A percentile compares a stretch with the other conserved stretches of the same genome.
Conservation (phyloP, 2,329 filamentous ascomycete species). For the Xylariales sp. region DNA sequence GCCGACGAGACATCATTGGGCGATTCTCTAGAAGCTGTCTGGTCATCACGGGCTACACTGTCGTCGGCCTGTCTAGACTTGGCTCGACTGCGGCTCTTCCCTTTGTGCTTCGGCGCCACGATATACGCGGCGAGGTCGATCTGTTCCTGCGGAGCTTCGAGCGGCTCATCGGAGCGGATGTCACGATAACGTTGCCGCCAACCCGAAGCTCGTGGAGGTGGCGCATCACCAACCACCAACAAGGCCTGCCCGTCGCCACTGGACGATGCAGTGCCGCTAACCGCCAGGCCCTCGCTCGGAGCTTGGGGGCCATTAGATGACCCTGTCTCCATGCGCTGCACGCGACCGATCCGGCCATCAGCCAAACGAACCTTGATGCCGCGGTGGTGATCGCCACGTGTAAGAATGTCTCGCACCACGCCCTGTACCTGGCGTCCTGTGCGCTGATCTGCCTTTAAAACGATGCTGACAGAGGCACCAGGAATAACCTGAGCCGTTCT, state of each 20-base stretch:
- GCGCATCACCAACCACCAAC: slow-evolving; percentile 6
- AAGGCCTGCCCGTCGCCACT: neutral
- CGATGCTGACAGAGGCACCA: slow-evolving; percentile 64
- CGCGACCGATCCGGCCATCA: slow-evolving; percentile 68
- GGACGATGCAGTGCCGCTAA: too few relatives aligned
- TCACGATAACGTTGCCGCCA: slow-evolving; percentile 23
- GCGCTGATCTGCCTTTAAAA: slow-evolving; percentile 71
- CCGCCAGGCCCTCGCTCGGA: slow-evolving; percentile 13
- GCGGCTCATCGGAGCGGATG: slow-evolving; percentile 30
- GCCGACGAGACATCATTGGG: slow-evolving; percentile 22
- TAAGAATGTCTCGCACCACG: slow-evolving; percentile 62
- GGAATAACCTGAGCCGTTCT: slow-evolving; percentile 49
- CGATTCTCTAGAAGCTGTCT: slow-evolving; percentile 9
- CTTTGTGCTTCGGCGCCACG: slow-evolving; percentile 29
- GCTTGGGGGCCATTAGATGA: neutral
- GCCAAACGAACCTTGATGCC: slow-evolving; percentile 73
- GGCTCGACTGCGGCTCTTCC: slow-evolving; percentile 25
- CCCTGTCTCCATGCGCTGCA: slow-evolving; percentile 53
- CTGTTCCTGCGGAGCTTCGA: slow-evolving; percentile 33
- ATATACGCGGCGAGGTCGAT: slow-evolving; percentile 49
- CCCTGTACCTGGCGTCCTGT: slow-evolving; percentile 69
- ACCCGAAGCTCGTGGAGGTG: slow-evolving; percentile 8
- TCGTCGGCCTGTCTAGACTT: slow-evolving; percentile 12
- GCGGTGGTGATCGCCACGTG: slow-evolving; percentile 67
- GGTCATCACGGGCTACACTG: slow-evolving; percentile 10